A percentile compares a stretch with the other conserved stretches of the same genome.
Evolutionary conservation across 179 eudicot genomes (phyloP).

Genomic region (Camellia oleifera): DNA sequence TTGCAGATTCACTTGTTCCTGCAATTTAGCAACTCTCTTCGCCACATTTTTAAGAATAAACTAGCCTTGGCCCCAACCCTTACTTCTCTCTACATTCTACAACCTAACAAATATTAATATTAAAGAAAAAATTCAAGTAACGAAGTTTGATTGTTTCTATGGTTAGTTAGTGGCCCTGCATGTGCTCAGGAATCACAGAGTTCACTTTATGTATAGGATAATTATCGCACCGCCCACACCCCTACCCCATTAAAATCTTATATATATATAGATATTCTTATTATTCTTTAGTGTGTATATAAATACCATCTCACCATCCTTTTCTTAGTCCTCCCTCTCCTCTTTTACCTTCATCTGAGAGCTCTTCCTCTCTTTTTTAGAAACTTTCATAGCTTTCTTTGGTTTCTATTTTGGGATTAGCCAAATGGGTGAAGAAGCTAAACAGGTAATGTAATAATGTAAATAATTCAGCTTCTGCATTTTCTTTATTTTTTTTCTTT

Average conservation of each 20-base stretch:
- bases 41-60: slow-evolving; percentile 23
- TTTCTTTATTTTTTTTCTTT: slow-evolving; percentile 12
- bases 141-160: not conserved
- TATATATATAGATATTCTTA: no score
- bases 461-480: not conserved
- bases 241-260: slow-evolving; percentile 7
- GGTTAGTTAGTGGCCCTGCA: slow-evolving; percentile 56
- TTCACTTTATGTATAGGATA: slow-evolving; percentile 29
- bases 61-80: slow-evolving; percentile 24
- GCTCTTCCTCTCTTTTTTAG: slow-evolving; percentile 6
- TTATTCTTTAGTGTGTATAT: slow-evolving; percentile 13
- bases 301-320: slow-evolving; percentile 13
- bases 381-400: not conserved
- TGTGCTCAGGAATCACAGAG: slow-evolving; percentile 60
- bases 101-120: not conserved
- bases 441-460: slow-evolving; percentile 42
- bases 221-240: slow-evolving; percentile 49
- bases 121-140: slow-evolving; percentile 10
- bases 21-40: no score
- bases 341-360: slow-evolving; percentile 4
- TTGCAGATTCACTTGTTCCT: no score
- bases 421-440: slow-evolving; percentile 80
- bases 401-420: not conserved
- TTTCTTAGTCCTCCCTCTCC: slow-evolving; percentile 16
- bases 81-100: slow-evolving; percentile 19